Conservation (phyloP, 306 rosid genomes). For the Pueraria montana region DNA sequence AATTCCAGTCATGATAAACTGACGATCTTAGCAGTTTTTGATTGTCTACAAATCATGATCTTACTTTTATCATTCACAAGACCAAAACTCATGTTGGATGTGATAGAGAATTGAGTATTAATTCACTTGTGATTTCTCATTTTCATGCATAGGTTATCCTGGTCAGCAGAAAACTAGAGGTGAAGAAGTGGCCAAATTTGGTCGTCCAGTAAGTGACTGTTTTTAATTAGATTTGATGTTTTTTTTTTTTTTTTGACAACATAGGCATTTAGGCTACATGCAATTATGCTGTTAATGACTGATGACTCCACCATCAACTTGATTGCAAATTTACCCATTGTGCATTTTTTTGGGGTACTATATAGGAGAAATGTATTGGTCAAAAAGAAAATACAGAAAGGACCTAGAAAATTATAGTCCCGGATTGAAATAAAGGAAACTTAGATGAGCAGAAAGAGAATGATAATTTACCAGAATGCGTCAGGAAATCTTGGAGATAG, state of each 20-base stretch:
- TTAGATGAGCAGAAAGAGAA: neutral
- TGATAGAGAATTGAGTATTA: conserved; percentile 23
- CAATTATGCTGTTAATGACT: conserved; percentile 3
- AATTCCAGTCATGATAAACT: conserved; percentile 23
- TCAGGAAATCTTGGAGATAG: neutral
- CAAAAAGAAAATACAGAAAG: neutral
- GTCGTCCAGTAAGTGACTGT: conserved; percentile 88
- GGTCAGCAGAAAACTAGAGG: conserved; percentile 80
- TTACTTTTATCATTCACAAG: neutral
- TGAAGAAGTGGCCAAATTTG: conserved; percentile 87
- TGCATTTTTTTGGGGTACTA: neutral
- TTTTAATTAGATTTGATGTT: conserved; percentile 26
- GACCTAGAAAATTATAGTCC: neutral
- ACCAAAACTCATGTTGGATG: conserved; percentile 5
- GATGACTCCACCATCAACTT: neutral
- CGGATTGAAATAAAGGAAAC: neutral
- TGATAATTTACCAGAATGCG: conserved; percentile 4
- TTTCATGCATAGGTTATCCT: conserved; percentile 76
- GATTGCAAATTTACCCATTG: conserved; percentile 10
- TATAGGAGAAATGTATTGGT: neutral
- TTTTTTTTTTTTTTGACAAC: conserved; percentile 32
- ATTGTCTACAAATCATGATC: conserved; percentile 12
- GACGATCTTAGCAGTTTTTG: neutral
- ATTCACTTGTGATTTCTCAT: conserved; percentile 31
- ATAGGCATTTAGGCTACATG: conserved; percentile 32